Conservation (phyloP, 148 eudicot genomes). For the Rhododendron molle region DNA sequence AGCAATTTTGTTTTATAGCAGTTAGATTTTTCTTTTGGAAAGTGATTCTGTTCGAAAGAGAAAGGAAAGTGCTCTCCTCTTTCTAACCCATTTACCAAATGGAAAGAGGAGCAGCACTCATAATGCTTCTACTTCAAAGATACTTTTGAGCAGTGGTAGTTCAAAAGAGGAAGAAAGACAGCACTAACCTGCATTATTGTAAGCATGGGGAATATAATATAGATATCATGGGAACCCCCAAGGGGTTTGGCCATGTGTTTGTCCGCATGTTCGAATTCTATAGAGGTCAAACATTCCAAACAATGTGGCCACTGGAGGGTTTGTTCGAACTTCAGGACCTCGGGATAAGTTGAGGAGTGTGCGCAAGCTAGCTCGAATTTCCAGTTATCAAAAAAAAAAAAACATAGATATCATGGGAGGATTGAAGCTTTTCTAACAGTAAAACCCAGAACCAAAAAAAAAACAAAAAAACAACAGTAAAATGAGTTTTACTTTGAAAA, state of each 20-base stretch:
- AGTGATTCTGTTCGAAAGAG: neutral
- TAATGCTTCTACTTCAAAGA: neutral
- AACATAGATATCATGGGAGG: neutral
- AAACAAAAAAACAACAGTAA: no score
- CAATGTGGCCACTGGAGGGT: no score
- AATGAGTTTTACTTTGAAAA: no score
- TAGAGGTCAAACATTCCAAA: no score
- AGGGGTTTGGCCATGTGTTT: no score
- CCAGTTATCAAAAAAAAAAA: no score
- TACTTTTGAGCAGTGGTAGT: neutral
- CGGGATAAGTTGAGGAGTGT: no score
- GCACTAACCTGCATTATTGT: neutral
- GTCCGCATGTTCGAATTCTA: no score
- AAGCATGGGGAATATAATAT: neutral
- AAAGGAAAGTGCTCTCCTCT: neutral
- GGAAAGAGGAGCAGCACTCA: neutral
- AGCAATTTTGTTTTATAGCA: neutral
- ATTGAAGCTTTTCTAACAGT: neutral
- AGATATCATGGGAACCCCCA: neutral
- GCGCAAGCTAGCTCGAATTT: no score
- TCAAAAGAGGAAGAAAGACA: neutral
- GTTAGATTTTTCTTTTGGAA: neutral
- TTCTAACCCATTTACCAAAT: neutral
- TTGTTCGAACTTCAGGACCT: no score
- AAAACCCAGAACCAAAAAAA: no score